Percentiles rank a stretch among this genome's conserved stretches.
Evolutionary conservation across 2,329 filamentous ascomycete species (phyloP).

Genomic region (Hirsutella rhossiliensis): DNA sequence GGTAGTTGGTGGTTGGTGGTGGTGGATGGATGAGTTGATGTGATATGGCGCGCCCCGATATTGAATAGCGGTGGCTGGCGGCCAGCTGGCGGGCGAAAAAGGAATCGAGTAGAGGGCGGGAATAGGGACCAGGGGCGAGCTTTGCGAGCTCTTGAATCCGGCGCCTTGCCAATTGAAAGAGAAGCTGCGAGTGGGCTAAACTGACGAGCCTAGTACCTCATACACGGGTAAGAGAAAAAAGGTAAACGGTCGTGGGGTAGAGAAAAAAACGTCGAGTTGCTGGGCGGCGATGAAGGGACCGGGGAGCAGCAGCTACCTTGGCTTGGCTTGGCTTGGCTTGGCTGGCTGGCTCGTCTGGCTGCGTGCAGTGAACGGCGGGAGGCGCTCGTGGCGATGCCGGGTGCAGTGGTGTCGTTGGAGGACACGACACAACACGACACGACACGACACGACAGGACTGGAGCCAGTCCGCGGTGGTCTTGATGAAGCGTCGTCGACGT

Average conservation of each 20-base stretch:
- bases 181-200: background rate
- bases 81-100: background rate
- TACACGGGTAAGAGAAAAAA: background rate
- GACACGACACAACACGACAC: constrained; percentile 1
- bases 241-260: background rate
- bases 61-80: constrained; percentile 2
- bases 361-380: background rate
- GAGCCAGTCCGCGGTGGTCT: constrained; percentile 1
- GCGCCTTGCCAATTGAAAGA: background rate
- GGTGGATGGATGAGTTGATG: constrained; percentile 1
- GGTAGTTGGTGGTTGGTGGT: background rate
- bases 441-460: constrained; percentile 3
- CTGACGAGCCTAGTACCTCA: background rate
- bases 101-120: background rate
- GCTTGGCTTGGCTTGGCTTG: background rate
- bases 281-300: background rate
- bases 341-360: background rate
- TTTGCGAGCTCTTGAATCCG: background rate
- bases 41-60: constrained; percentile 1
- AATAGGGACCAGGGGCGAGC: background rate
- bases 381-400: constrained; percentile 1
- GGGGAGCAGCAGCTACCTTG: background rate
- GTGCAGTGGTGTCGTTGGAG: constrained; percentile 1
- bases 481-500: constrained; percentile 2
- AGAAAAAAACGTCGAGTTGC: background rate